Base-by-base conservation (phyloP, 305 asterid genomes). In the Fraxinus paxiana region DNA sequence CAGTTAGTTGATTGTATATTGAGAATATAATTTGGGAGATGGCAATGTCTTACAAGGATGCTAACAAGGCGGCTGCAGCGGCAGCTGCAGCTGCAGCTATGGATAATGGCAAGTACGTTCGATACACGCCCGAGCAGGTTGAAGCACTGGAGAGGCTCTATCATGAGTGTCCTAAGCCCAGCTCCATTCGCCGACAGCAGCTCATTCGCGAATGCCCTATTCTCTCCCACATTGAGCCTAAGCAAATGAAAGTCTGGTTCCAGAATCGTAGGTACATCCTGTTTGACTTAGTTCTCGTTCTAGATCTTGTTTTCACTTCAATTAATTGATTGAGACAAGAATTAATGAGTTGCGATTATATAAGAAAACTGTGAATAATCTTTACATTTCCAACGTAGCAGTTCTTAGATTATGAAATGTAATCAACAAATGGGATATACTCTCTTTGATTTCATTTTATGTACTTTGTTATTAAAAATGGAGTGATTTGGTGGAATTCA, bases 91-190 rank as follows among this genome's bases (percentile, higher is more conserved):
- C 74, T 69, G 75, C 13, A 0, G 81, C 22, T 82, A 69, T 88
- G 89, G 91, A 87, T 35, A 88, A 86, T 35, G 90, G 90, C 4
- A 88, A 87, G 71, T 87, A 87, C 80, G 91, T 88, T 63, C 82
- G 91, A 46, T 88, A 88, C 86, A 88, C 91, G 70, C 91, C 91
- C 30, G 90, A 87, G 91, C 91, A 88, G 87, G 90, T 88, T 73
- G 91, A 88, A 77, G 91, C 91, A 22, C 87, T 88, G 61, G 91
- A 88, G 84, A 85, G 90, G 86, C 84, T 88, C 10, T 88, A 88
- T 79, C 90, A 88, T 81, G 91, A 88, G 43, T 88, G 91, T 31
- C 91, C 90, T 37, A 88, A 88, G 84, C 91, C 91, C 22, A 87
- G 87, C 75, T 88, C 91, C 31, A 80, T 88, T 72, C 88, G 91